These are phyloP conservation scores for Cruciata laevipes DNA, from an alignment of 257 asterid genomes.

Conservation along the genomic window DNA sequence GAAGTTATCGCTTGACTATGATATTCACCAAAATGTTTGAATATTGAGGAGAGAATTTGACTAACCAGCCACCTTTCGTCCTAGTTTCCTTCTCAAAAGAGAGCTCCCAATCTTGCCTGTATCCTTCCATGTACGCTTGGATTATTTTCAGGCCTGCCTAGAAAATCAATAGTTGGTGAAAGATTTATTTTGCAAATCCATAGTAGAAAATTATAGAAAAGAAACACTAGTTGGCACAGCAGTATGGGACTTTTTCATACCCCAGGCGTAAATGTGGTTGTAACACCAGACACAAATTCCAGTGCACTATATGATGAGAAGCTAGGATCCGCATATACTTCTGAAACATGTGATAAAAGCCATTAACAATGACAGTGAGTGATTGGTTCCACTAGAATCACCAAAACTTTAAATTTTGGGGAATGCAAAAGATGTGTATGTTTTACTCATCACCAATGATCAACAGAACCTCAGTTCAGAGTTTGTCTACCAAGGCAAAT, in stretches of 20 bases:
- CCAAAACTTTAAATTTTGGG: neutral
- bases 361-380: neutral
- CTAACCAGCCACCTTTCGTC: slow-evolving; percentile 95
- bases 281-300: slow-evolving; percentile 67
- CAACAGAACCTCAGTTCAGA: neutral
- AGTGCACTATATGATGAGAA: slow-evolving; percentile 71
- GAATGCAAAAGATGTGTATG: neutral
- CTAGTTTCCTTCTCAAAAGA: slow-evolving; percentile 93
- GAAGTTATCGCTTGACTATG: neutral
- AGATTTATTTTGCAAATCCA: slow-evolving; percentile 4
- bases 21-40: neutral
- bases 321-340: slow-evolving; percentile 90
- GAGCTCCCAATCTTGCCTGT: slow-evolving; percentile 91
- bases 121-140: slow-evolving; percentile 79
- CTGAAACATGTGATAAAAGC: slow-evolving; percentile 36
- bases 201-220: neutral
- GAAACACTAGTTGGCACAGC: neutral
- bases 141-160: slow-evolving; percentile 84
- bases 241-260: slow-evolving; percentile 30
- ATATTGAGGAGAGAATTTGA: slow-evolving; percentile 2
- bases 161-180: slow-evolving; percentile 9
- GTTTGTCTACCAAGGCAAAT: neutral
- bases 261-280: slow-evolving; percentile 83
- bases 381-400: neutral
- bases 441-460: neutral